Evolutionary conservation across 139 green algal genomes (phyloP).

Genomic region (Edaphochlamys debaryana): DNA sequence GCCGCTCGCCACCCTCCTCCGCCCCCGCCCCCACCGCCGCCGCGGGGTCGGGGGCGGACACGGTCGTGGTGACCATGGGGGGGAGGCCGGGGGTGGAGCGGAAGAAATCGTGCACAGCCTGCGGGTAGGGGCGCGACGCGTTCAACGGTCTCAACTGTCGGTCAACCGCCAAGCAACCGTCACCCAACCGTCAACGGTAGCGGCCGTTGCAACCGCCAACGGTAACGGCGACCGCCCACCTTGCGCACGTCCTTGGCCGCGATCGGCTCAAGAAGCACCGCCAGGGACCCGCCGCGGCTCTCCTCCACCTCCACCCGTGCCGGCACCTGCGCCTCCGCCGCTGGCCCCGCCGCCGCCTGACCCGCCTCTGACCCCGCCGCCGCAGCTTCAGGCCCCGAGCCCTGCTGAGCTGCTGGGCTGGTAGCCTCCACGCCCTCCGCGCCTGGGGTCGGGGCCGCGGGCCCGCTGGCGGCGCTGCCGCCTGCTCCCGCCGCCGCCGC

Average conservation of each 20-base stretch:
- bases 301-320: neutral
- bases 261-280: conserved; percentile 53
- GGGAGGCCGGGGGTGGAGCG: conserved; percentile 45
- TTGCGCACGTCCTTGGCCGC: conserved; percentile 54
- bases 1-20: neutral
- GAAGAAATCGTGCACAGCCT: conserved; percentile 59
- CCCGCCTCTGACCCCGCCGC: neutral
- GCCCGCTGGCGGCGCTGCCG: neutral
- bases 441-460: neutral
- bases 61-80: conserved; percentile 36
- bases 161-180: no score
- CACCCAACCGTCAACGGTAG: no score
- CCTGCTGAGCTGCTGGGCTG: neutral
- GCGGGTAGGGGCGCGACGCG: neutral
- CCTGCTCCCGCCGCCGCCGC: neutral
- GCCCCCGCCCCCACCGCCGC: no score
- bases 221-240: no score
- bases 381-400: neutral
- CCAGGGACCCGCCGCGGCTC: neutral
- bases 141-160: neutral
- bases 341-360: neutral
- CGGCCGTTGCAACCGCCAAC: no score
- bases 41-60: no score
- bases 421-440: no score
- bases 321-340: neutral